Conservation (phyloP, 169 alveolate genomes). For the Hepatocystis sp. region DNA sequence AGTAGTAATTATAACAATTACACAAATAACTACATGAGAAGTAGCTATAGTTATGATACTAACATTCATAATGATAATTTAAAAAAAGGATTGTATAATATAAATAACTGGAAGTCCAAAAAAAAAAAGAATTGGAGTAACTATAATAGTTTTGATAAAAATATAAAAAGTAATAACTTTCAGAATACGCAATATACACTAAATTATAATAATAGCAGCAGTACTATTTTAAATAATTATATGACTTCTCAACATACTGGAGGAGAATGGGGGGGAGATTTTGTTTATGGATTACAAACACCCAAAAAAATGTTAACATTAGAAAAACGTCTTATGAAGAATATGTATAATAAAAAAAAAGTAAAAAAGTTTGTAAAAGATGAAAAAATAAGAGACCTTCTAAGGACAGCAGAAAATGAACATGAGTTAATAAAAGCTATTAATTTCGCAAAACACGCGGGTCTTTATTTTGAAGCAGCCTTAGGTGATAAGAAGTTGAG, state of each 20-base stretch:
- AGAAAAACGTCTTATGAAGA: not conserved
- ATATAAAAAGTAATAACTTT: not conserved
- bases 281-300: conserved; percentile 1
- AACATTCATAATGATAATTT: no score
- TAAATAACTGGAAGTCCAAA: no score
- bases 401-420: conserved; percentile 69
- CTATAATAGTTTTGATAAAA: conserved; percentile 4
- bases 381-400: conserved; percentile 48
- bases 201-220: conserved; percentile 7
- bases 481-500: conserved; percentile 53
- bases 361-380: conserved; percentile 53
- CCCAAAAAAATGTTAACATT: not conserved
- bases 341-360: conserved; percentile 51
- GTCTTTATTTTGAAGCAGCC: conserved; percentile 62
- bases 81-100: no score
- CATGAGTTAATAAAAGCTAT: conserved; percentile 60
- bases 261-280: no score
- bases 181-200: conserved; percentile 5
- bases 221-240: conserved; percentile 3
- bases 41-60: no score
- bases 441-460: conserved; percentile 66
- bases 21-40: not conserved
- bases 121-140: not conserved
- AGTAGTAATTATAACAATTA: not conserved
- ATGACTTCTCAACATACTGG: not conserved